A percentile compares a stretch with the other conserved stretches of the same genome.
Conservation (phyloP, 73 alveolate species). For the Tetrahymena malaccensis region DNA sequence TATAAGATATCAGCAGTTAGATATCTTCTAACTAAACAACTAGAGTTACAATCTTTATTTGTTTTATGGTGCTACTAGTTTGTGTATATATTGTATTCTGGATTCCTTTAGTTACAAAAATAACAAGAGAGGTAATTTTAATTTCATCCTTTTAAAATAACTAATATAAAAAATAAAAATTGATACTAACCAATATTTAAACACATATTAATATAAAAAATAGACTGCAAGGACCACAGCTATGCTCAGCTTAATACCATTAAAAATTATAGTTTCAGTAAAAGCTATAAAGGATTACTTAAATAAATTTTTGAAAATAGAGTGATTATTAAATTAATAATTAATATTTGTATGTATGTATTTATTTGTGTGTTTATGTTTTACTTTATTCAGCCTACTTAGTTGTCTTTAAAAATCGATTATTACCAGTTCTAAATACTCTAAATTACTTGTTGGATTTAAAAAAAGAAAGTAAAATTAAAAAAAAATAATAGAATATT, state of each 20-base stretch:
- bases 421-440: too few relatives aligned
- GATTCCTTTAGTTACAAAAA: constrained; percentile 28
- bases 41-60: constrained; percentile 30
- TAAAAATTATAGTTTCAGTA: constrained; percentile 13
- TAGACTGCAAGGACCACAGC: constrained; percentile 32
- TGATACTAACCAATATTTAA: too few relatives aligned
- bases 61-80: constrained; percentile 12
- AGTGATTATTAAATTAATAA: not conserved
- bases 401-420: too few relatives aligned
- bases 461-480: too few relatives aligned
- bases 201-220: not conserved
- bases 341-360: not conserved
- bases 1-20: not conserved
- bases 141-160: not conserved
- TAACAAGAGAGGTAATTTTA: constrained; percentile 22
- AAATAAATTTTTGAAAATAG: constrained; percentile 5
- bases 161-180: too few relatives aligned
- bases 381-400: too few relatives aligned
- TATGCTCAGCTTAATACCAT: constrained; percentile 22
- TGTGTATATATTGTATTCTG: constrained; percentile 18
- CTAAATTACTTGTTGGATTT: too few relatives aligned
- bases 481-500: not conserved
- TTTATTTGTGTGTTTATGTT: too few relatives aligned
- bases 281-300: constrained; percentile 32
- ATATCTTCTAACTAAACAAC: constrained; percentile 28